Evolutionary conservation across 257 asterid species (phyloP), one percentile per base, ranked within the genome.

Genomic region (Eucommia ulmoides): DNA sequence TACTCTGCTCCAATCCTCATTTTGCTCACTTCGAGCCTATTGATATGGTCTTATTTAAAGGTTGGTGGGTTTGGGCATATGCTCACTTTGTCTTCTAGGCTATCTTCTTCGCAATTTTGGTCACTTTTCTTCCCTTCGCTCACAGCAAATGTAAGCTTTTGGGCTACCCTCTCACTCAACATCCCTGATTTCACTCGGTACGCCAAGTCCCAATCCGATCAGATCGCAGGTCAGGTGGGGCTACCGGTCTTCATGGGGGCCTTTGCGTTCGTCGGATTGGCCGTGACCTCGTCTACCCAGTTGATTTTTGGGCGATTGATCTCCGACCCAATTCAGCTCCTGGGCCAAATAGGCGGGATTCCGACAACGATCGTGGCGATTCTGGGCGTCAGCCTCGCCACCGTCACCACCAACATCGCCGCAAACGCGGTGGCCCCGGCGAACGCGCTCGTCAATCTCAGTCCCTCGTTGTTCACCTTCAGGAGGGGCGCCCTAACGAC

Each of bases 361-460:
- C 68, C 64, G 69, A 80, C 88, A 0, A 82, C 52, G 50, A 59
- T 85, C 1, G n/a, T 85, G 4, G 81, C 96, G 29, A 78, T 85
- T 26, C 0, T 85, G 0, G 96, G 98, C 41, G 78, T 89, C 33
- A 82, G 91, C 44, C 74, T 89, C 1, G 94, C 96, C 21, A 69
- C 66, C 17, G 41, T 89, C 33, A 89, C 96, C 0, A 89, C 98
- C 59, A 89, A 89, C 72, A 81, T 89, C 23, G 96, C 98, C 2
- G 98, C 98, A 10, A 85, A 89, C 14, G 91, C 82, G 3, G 98
- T 89, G 3, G 98, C 97, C 1, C 97, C 94, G 0, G 96, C 97
- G 0, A 85, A 89, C 22, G 97, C 94, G 0, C 41, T 89, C 0
- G 96, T 74, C 25, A 89, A 89, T 52, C 79, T 85, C 3, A 82